These are phyloP conservation scores for Inonotus hispidus DNA, from an alignment of 1,284 basidiomycete species.

Conservation along the genomic window DNA sequence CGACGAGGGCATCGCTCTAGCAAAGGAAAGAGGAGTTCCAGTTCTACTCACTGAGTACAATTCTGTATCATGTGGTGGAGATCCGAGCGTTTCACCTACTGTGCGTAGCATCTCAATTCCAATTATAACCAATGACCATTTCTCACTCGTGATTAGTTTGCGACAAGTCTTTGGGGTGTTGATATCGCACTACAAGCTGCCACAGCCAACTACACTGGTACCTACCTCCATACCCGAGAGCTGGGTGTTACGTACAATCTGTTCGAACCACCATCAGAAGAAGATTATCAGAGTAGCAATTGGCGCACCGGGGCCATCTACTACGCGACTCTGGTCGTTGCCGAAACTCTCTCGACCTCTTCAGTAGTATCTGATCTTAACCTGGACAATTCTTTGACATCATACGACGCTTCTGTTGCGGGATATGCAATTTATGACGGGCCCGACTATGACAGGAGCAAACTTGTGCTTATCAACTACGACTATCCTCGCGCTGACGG, in stretches of 20 bases:
- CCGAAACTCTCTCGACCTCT: slow-evolving; percentile 47
- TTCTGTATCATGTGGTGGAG: slow-evolving; percentile 61
- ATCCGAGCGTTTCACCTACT: slow-evolving; percentile 42
- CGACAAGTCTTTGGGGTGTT: slow-evolving; percentile 53
- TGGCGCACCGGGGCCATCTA: slow-evolving; percentile 52
- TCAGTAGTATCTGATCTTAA: slow-evolving; percentile 49
- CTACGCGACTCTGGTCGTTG: slow-evolving; percentile 51
- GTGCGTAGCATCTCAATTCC: background rate
- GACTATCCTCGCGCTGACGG: slow-evolving; percentile 27
- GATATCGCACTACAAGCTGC: slow-evolving; percentile 52
- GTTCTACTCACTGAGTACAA: slow-evolving; percentile 65
- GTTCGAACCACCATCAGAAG: slow-evolving; percentile 40
- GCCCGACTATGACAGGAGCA: slow-evolving; percentile 32
- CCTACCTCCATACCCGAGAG: slow-evolving; percentile 49
- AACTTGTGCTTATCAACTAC: slow-evolving; percentile 59
- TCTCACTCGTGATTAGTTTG: slow-evolving; percentile 60
- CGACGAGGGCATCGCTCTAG: slow-evolving; percentile 30
- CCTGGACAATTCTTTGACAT: slow-evolving; percentile 34
- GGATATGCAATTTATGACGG: slow-evolving; percentile 59
- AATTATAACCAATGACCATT: background rate
- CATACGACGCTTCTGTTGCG: slow-evolving; percentile 31
- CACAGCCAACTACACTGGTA: slow-evolving; percentile 41
- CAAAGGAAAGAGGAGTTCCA: slow-evolving; percentile 28
- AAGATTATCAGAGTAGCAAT: slow-evolving; percentile 25
- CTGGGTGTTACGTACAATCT: slow-evolving; percentile 45